These are phyloP conservation scores for Geosmithia morbida DNA, from an alignment of 2,329 filamentous ascomycete species.

Conservation along the genomic window DNA sequence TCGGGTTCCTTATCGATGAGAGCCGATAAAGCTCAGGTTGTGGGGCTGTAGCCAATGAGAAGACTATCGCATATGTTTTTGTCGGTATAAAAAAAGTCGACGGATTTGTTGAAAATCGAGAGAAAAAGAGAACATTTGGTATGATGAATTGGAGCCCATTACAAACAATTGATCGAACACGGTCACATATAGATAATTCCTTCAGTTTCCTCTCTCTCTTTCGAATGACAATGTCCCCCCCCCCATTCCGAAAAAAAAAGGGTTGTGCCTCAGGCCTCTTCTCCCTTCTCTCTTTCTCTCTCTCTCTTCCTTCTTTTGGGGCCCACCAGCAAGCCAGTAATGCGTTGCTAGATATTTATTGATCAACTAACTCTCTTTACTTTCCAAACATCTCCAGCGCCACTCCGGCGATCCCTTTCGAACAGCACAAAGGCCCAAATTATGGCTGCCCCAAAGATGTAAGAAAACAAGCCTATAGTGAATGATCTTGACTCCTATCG, in stretches of 20 bases:
- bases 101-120: too few relatives aligned
- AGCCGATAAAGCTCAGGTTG: conserved; percentile 17
- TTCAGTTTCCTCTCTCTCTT: too few relatives aligned
- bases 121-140: not conserved
- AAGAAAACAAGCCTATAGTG: conserved; percentile 9
- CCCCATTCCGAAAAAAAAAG: too few relatives aligned
- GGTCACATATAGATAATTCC: too few relatives aligned
- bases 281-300: too few relatives aligned
- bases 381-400: conserved; percentile 4
- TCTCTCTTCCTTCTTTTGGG: too few relatives aligned
- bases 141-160: not conserved
- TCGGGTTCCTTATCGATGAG: conserved; percentile 16
- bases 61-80: conserved; percentile 12
- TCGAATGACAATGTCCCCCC: too few relatives aligned
- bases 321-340: too few relatives aligned
- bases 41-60: conserved; percentile 13
- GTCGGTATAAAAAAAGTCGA: not conserved
- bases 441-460: conserved; percentile 37
- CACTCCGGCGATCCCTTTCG: not conserved
- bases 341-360: too few relatives aligned
- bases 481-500: too few relatives aligned
- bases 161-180: too few relatives aligned
- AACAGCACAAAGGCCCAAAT: conserved; percentile 3
- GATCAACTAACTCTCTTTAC: conserved; percentile 3
- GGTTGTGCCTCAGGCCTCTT: too few relatives aligned